Evolutionary conservation across 768 basidiomycete genomes (phyloP).

Genomic region (Albatrellus ellisii): DNA sequence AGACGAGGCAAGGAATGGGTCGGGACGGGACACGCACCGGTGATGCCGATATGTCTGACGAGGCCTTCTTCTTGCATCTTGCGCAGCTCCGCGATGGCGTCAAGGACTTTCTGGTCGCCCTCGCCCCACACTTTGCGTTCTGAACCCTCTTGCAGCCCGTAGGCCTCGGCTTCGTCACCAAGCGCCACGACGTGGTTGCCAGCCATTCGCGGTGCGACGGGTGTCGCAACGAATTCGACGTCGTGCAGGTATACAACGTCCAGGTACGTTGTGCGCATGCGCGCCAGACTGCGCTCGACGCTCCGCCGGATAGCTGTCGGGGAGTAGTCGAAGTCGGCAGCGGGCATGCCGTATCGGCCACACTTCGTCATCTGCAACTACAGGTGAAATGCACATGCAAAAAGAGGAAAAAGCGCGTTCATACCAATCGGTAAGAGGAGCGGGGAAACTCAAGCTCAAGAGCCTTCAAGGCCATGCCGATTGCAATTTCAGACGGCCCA

Average conservation of each 20-base stretch:
- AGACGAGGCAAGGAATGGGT: not conserved
- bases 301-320: constrained; percentile 52
- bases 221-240: constrained; percentile 60
- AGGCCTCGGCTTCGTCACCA: constrained; percentile 35
- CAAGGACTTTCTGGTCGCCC: constrained; percentile 62
- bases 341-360: constrained; percentile 67
- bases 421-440: constrained; percentile 60
- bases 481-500: constrained; percentile 64
- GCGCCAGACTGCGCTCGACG: constrained; percentile 49
- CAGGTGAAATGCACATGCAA: not conserved
- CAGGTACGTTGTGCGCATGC: constrained; percentile 65
- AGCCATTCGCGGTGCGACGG: constrained; percentile 31
- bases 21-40: constrained; percentile 34
- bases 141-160: constrained; percentile 49
- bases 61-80: constrained; percentile 62
- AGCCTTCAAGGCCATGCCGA: constrained; percentile 50
- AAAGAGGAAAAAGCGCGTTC: not conserved
- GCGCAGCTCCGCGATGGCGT: constrained; percentile 51
- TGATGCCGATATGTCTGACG: constrained; percentile 64
- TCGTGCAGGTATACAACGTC: constrained; percentile 80
- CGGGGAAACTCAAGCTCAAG: constrained; percentile 64
- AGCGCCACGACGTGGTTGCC: constrained; percentile 50
- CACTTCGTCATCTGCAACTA: constrained; percentile 66
- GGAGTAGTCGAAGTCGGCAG: constrained; percentile 57
- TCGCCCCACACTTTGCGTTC: constrained; percentile 46